Conservation (phyloP, 441 rosid genomes). For the Syzygium syzygioides region DNA sequence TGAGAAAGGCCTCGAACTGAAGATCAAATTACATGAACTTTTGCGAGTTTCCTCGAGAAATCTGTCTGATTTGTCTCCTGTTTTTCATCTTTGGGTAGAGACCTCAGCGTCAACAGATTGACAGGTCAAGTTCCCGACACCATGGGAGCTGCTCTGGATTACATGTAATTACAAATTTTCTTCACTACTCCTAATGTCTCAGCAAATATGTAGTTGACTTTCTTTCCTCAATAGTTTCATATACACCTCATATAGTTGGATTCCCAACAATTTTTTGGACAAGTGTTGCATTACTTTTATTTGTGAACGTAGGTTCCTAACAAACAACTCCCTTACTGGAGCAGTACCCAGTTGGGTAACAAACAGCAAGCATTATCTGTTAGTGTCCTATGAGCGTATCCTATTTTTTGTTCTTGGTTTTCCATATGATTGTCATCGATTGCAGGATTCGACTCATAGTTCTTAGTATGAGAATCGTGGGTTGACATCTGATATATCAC, state of each 20-base stretch:
- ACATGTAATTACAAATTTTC: conserved; percentile 32
- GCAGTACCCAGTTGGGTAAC: conserved; percentile 41
- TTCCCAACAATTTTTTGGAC: neutral
- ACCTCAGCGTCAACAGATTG: conserved; percentile 66
- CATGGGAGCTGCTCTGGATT: conserved; percentile 14
- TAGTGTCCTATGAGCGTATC: conserved; percentile 12
- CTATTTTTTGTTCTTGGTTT: neutral
- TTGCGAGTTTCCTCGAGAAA: neutral
- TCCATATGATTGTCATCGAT: neutral
- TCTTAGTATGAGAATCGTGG: neutral
- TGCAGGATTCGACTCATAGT: neutral
- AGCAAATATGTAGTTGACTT: neutral
- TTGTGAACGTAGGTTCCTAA: conserved; percentile 42
- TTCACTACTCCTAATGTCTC: neutral
- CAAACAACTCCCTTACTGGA: conserved; percentile 61
- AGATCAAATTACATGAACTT: neutral
- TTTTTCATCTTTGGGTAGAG: conserved; percentile 29
- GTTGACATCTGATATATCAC: neutral
- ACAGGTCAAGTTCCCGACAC: conserved; percentile 40
- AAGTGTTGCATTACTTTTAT: neutral
- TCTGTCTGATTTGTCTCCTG: neutral
- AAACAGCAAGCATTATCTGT: conserved; percentile 18
- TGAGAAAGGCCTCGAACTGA: neutral
- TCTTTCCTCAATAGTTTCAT: neutral
- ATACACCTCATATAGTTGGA: neutral